phyloP scores from a whole-genome alignment of 441 rosid species.

The Eruca vesicaria region DNA sequence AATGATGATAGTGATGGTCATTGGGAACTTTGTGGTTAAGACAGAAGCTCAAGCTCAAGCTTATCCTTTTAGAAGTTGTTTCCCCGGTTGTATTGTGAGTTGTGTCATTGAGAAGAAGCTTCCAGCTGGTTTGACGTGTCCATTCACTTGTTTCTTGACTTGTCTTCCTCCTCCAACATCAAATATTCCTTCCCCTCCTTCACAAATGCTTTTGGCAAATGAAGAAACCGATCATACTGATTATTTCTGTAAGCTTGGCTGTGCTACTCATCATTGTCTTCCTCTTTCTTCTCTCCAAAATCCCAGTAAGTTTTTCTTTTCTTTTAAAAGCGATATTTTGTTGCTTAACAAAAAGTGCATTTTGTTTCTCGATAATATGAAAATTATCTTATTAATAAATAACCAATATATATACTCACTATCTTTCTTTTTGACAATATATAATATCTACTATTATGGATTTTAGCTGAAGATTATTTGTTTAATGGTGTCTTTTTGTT shows the following conservation, averaged over 20 bases:
- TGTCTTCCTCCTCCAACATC: neutral
- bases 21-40: conserved; percentile 8
- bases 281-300: conserved; percentile 8
- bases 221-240: neutral
- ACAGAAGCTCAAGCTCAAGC: conserved; percentile 16
- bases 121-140: neutral
- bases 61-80: neutral
- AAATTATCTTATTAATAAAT: neutral
- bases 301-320: conserved; percentile 14
- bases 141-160: neutral
- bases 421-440: too few species aligned
- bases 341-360: neutral
- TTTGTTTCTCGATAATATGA: neutral
- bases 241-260: conserved; percentile 31
- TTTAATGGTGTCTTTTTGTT: neutral
- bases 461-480: neutral
- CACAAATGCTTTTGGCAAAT: neutral
- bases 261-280: conserved; percentile 12
- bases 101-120: neutral
- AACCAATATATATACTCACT: neutral
- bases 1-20: conserved; percentile 23
- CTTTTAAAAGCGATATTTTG: neutral
- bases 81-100: neutral
- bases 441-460: neutral
- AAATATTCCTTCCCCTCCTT: neutral